Percentiles rank a stretch among this genome's conserved stretches.
Evolutionary conservation across 768 basidiomycete species (phyloP).

Genomic region (Rubroboletus satanas): DNA sequence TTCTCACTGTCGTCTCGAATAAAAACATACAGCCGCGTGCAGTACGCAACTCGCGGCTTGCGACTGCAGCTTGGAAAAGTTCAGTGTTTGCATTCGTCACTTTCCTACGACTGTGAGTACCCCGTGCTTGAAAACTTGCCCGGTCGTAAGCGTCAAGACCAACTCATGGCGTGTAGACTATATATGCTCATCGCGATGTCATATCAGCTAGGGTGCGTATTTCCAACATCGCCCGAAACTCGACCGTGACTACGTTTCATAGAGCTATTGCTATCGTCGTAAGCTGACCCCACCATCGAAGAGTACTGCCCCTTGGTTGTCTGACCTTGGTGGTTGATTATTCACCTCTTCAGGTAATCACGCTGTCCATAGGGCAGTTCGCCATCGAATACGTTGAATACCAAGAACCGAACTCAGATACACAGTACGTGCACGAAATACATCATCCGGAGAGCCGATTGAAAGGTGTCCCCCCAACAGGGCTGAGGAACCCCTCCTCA

Average conservation of each 20-base stretch:
- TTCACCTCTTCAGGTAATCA: conserved; percentile 41
- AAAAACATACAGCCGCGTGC: conserved; percentile 46
- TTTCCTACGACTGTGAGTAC: conserved; percentile 55
- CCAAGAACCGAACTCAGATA: conserved; percentile 14
- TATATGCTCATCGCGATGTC: conserved; percentile 78
- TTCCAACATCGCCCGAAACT: neutral
- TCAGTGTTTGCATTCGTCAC: conserved; percentile 55
- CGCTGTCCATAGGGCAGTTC: conserved; percentile 58
- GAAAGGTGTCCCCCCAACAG: conserved; percentile 6
- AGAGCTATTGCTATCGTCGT: conserved; percentile 28
- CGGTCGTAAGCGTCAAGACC: neutral
- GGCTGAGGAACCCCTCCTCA: conserved; percentile 24
- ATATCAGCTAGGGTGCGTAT: conserved; percentile 60
- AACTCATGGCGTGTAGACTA: conserved; percentile 36
- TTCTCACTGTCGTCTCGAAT: conserved; percentile 47
- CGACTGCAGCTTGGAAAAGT: conserved; percentile 50
- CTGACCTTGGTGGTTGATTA: neutral
- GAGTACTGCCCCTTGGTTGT: neutral
- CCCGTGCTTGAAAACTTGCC: neutral
- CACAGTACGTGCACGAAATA: conserved; percentile 18
- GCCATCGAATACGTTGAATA: conserved; percentile 38
- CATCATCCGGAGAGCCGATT: neutral
- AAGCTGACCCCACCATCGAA: neutral
- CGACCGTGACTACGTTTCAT: conserved; percentile 4
- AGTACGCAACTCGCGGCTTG: conserved; percentile 40